These are phyloP conservation scores for Oryza glumipatula DNA, from an alignment of 176 grass and related monocot genomes.

Conservation along the genomic window DNA sequence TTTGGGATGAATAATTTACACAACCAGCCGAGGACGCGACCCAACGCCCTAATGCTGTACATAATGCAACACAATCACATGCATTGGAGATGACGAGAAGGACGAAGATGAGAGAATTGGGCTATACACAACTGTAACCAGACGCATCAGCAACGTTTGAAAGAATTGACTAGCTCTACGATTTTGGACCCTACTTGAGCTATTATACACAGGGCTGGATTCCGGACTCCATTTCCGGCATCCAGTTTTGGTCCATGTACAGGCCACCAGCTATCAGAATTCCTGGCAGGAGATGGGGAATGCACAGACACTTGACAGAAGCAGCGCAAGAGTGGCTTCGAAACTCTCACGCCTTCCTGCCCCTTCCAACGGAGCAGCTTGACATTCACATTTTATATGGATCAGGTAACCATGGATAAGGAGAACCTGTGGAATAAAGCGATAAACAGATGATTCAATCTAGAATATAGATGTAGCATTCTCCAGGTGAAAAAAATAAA, in stretches of 20 bases:
- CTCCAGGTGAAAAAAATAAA: too few species aligned
- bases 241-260: constrained; percentile 51
- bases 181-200: constrained; percentile 56
- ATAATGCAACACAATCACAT: constrained; percentile 26
- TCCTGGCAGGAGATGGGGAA: constrained; percentile 54
- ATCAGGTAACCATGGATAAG: constrained; percentile 51
- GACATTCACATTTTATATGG: constrained; percentile 51
- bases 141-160: constrained; percentile 38
- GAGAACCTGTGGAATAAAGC: constrained; percentile 50
- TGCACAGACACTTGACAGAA: constrained; percentile 68
- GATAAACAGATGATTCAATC: constrained; percentile 20
- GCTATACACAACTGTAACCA: constrained; percentile 47
- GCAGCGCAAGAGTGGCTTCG: constrained; percentile 38
- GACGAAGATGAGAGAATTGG: constrained; percentile 26
- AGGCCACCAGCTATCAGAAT: constrained; percentile 63
- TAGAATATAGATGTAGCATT: background rate
- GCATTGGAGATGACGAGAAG: constrained; percentile 7
- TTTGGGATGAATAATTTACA: constrained; percentile 5
- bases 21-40: background rate
- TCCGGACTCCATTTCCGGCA: constrained; percentile 59
- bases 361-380: constrained; percentile 44
- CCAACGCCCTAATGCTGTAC: constrained; percentile 36
- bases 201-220: constrained; percentile 62
- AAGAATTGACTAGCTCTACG: constrained; percentile 62
- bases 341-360: constrained; percentile 43